Conservation (phyloP, 2,329 filamentous ascomycete species). For the Trichoderma simmonsii region DNA sequence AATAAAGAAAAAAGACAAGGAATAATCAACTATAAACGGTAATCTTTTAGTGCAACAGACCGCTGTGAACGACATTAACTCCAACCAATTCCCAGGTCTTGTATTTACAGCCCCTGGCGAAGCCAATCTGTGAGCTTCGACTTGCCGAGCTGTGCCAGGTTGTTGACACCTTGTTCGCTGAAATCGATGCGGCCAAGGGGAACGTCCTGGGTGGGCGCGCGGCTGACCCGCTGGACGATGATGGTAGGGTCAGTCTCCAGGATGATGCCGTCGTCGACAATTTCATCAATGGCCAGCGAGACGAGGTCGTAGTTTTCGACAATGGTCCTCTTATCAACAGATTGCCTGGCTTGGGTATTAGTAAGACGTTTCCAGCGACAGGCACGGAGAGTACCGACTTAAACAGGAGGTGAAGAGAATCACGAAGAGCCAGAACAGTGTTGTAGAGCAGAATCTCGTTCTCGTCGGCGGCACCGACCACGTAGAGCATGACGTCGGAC, state of each 20-base stretch:
- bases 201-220: constrained; percentile 85
- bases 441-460: constrained; percentile 97
- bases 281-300: constrained; percentile 90
- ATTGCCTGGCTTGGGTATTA: constrained; percentile 59
- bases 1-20: constrained; percentile 9
- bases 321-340: constrained; percentile 94
- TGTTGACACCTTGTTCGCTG: constrained; percentile 91
- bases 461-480: constrained; percentile 87
- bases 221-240: constrained; percentile 87
- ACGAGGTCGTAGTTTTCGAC: constrained; percentile 98
- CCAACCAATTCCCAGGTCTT: constrained; percentile 3
- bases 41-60: constrained; percentile 2
- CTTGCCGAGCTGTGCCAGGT: constrained; percentile 90
- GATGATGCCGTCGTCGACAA: constrained; percentile 92
- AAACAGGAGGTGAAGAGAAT: constrained; percentile 85
- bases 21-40: constrained; percentile 3
- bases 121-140: constrained; percentile 86
- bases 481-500: constrained; percentile 93
- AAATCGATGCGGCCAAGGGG: constrained; percentile 93
- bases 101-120: constrained; percentile 69
- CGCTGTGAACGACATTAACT: constrained; percentile 18
- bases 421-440: constrained; percentile 84
- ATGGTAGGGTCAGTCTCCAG: constrained; percentile 96
- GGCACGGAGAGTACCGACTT: constrained; percentile 55
- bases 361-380: background rate